Percentiles rank a stretch among this genome's conserved stretches.
Evolutionary conservation across 805 yeast species (phyloP).

Genomic region (Metschnikowia noctiluminum): DNA sequence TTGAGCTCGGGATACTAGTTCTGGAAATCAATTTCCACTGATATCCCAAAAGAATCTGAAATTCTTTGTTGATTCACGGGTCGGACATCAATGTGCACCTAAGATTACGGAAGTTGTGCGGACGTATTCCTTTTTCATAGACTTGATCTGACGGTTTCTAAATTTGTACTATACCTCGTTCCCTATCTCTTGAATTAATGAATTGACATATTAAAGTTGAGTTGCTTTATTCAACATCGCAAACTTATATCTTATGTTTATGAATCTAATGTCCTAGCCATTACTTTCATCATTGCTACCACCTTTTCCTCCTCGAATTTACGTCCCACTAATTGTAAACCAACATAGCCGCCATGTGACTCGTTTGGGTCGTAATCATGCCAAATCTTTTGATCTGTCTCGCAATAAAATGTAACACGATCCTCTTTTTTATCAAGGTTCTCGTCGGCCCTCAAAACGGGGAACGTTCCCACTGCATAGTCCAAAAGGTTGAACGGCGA

Average conservation of each 20-base stretch:
- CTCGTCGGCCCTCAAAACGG: slow-evolving; percentile 54
- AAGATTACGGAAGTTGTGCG: no score
- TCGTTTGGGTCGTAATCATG: slow-evolving; percentile 43
- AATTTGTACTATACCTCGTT: no score
- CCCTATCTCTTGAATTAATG: no score
- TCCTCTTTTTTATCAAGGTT: slow-evolving; percentile 27
- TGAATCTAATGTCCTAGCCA: slow-evolving; percentile 1
- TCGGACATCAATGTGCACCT: no score
- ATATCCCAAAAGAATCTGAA: no score
- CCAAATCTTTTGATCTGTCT: slow-evolving; percentile 44
- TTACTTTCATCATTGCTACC: slow-evolving; percentile 43
- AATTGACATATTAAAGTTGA: no score
- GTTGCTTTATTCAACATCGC: no score
- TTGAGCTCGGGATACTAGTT: no score
- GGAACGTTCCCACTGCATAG: slow-evolving; percentile 39
- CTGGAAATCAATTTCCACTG: no score
- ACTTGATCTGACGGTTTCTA: no score
- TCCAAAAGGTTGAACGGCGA: slow-evolving; percentile 28
- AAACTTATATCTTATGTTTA: background rate
- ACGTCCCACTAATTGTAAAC: slow-evolving; percentile 62
- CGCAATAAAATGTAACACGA: slow-evolving; percentile 29
- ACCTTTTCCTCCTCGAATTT: slow-evolving; percentile 62
- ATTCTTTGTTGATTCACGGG: no score
- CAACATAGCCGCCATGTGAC: slow-evolving; percentile 58
- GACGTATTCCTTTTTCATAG: no score